Conservation (phyloP, 441 rosid genomes). For the Adansonia rubrostipa region DNA sequence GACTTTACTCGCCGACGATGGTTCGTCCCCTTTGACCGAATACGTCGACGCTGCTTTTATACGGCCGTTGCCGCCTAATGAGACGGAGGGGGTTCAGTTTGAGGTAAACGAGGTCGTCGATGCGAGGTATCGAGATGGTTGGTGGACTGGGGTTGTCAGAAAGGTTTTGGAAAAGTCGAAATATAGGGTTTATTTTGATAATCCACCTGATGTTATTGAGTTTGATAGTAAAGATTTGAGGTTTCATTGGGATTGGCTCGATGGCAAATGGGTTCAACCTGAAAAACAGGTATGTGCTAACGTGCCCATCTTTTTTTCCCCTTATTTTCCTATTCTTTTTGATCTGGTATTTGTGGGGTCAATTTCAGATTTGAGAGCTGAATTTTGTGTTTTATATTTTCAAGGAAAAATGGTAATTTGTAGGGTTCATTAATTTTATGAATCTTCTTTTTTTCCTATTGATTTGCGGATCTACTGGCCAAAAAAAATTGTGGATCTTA, state of each 20-base stretch:
- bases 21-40: conserved; percentile 33
- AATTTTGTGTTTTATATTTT: not conserved
- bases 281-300: conserved; percentile 37
- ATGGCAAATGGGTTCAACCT: conserved; percentile 49
- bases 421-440: not conserved
- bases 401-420: not conserved
- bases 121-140: conserved; percentile 41
- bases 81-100: conserved; percentile 25
- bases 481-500: not conserved
- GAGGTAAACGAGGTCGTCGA: conserved; percentile 46
- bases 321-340: not conserved
- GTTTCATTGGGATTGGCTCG: conserved; percentile 45
- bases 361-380: not conserved
- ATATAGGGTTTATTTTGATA: conserved; percentile 41
- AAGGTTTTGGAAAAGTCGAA: conserved; percentile 32
- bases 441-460: not conserved
- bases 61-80: conserved; percentile 48
- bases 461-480: too few relatives aligned
- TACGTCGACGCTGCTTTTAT: conserved; percentile 34
- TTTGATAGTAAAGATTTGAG: conserved; percentile 41
- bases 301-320: not conserved
- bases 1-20: conserved; percentile 37
- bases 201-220: conserved; percentile 43
- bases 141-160: conserved; percentile 51
- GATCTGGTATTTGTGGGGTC: not conserved